These are phyloP conservation scores for Malassezia caprae DNA, from an alignment of 1,284 basidiomycete species.

Conservation along the genomic window DNA sequence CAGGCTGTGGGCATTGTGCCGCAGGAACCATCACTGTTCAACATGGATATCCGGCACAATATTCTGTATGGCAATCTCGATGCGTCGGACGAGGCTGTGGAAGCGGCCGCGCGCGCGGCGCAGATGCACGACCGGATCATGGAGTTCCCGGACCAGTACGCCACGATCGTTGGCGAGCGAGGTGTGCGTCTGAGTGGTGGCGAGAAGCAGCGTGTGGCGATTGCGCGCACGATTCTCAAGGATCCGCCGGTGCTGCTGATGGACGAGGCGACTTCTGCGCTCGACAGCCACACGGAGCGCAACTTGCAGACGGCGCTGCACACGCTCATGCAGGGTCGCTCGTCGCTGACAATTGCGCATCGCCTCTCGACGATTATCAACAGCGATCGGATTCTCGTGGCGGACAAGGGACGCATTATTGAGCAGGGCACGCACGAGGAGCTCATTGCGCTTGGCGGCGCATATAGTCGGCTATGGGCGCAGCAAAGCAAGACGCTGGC, in stretches of 20 bases:
- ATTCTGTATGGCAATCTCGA: conserved; percentile 38
- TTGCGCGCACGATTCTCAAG: conserved; percentile 75
- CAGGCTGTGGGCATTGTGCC: conserved; percentile 63
- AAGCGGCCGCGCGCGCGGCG: conserved; percentile 38
- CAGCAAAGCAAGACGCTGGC: conserved; percentile 46
- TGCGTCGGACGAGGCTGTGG: conserved; percentile 36
- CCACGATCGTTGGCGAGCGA: conserved; percentile 69
- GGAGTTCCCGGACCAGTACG: conserved; percentile 64
- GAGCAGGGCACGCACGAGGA: conserved; percentile 42
- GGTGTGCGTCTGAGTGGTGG: conserved; percentile 59
- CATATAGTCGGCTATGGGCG: conserved; percentile 40
- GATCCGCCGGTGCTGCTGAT: conserved; percentile 71
- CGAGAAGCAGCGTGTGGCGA: conserved; percentile 74
- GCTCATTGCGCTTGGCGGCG: conserved; percentile 29
- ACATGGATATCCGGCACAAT: conserved; percentile 57
- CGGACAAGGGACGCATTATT: conserved; percentile 30
- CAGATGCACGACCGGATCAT: conserved; percentile 45
- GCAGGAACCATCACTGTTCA: conserved; percentile 58
- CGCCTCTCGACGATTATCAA: conserved; percentile 47
- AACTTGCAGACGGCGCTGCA: conserved; percentile 38
- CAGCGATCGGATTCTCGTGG: conserved; percentile 40
- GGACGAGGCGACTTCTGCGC: conserved; percentile 64
- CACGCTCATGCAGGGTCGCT: conserved; percentile 43
- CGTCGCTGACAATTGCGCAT: conserved; percentile 45
- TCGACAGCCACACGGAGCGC: conserved; percentile 44